Conservation (phyloP, 2,329 filamentous ascomycete species). For the Aspergillus clavatus region DNA sequence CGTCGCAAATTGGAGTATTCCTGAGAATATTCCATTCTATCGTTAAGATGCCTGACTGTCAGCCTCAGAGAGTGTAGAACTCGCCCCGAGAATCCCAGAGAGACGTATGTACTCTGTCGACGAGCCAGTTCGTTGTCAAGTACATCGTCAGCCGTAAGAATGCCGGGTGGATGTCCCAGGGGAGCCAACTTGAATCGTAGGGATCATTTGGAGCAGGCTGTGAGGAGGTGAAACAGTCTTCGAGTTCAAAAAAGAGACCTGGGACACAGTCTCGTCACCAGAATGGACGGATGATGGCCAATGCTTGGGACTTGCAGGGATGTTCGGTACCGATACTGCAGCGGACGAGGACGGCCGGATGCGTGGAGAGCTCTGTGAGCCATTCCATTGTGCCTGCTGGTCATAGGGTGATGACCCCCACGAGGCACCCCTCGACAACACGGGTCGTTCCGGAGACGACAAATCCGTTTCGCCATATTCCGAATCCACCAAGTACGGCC, state of each 20-base stretch:
- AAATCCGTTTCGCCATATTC: constrained; percentile 7
- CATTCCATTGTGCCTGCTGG: constrained; percentile 1
- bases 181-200: constrained; percentile 1
- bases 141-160: neutral
- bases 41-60: too few relatives aligned
- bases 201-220: constrained; percentile 15
- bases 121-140: too few relatives aligned
- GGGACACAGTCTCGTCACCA: neutral
- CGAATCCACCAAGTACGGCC: constrained; percentile 2
- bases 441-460: constrained; percentile 3
- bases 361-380: neutral
- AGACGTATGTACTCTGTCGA: too few relatives aligned
- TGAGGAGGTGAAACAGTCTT: constrained; percentile 10
- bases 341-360: constrained; percentile 5
- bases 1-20: too few relatives aligned
- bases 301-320: neutral
- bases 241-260: constrained; percentile 3
- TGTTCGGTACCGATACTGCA: constrained; percentile 3
- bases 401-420: constrained; percentile 7
- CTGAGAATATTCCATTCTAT: too few relatives aligned
- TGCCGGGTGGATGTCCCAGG: neutral
- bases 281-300: neutral
- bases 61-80: too few relatives aligned
- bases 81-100: too few relatives aligned
- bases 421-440: constrained; percentile 2